Evolutionary conservation across 2,329 filamentous ascomycete genomes (phyloP).

Genomic region (Claviceps pazoutovae): DNA sequence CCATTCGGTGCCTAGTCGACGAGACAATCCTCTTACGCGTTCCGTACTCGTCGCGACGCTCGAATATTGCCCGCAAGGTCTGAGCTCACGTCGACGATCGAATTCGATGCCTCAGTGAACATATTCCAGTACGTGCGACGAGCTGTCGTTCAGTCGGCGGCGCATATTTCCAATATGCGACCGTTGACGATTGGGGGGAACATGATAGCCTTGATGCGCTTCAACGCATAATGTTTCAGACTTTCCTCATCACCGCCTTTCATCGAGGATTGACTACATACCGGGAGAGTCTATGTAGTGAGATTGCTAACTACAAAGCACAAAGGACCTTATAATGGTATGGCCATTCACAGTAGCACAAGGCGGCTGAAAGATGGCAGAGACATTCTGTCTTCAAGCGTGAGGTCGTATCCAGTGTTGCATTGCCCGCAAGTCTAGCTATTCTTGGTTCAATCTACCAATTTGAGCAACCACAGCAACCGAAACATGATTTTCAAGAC

Average conservation of each 20-base stretch:
- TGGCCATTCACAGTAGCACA: background rate
- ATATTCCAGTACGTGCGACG: background rate
- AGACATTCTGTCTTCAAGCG: background rate
- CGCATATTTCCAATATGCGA: background rate
- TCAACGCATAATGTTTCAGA: background rate
- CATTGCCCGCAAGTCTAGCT: background rate
- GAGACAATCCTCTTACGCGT: background rate
- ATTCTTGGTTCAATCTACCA: background rate
- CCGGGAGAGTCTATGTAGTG: background rate
- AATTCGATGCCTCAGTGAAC: background rate
- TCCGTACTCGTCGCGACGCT: background rate
- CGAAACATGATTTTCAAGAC: too few species aligned
- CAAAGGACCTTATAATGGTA: background rate
- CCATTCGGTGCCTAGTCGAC: background rate
- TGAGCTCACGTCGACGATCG: conserved; percentile 1
- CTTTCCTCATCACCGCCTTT: background rate
- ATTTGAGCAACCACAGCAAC: background rate
- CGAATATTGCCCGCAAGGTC: background rate
- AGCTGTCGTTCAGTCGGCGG: background rate
- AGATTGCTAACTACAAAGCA: background rate
- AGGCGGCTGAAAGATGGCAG: background rate
- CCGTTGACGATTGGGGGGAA: background rate
- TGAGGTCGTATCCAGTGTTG: background rate
- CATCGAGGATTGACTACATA: background rate
- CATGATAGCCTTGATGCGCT: background rate